Base-by-base conservation (phyloP, 1,284 basidiomycete species). In the Phenoliferia sp. region DNA sequence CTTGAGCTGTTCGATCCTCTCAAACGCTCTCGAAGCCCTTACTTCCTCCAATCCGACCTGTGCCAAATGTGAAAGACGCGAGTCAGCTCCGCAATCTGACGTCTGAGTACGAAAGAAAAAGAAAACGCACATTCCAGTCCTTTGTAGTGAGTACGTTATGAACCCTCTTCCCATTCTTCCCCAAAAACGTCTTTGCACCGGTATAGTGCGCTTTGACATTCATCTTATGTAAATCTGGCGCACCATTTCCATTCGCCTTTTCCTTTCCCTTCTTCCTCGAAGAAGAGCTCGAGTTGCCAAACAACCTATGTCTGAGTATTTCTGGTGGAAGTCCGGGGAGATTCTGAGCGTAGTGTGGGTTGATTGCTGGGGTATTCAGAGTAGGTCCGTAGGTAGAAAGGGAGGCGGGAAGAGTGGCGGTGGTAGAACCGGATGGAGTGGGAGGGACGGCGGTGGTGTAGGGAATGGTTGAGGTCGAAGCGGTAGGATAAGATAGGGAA, bases 1-100 rank as follows among this genome's bases (percentile, higher is more conserved):
- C 79, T 97, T 96, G 71, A 97, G 84, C 59, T 83, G 80, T 69
- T 99, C 94, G 62, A 99, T 88, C 9, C 89, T 84, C 61, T 94
- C 92, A 76, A 96, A 85, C 1, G 91, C 88, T 28, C 91, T 85
- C 7, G 74, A 54, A 4, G 74, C 73, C 12, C 74, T 62, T 61
- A 75, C 62, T 29, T 71, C 72, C 31, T 75, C 71, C 58, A 76
- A 59, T 52, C 72, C 63, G 56, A 67, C 61, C 62, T 74, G 16
- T 60, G 62, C n/a, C n/a, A n/a, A n/a, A n/a, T n/a, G n/a, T n/a
- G 16, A 64, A 28, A 19, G 2, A 55, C 33, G 26, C 7, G 5
- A 28, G 22, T 64, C 44, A 59, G 44, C 62, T 63, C 39, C 6
- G 32, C 10, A 58, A 19, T 33, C 10, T n/a, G n/a, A n/a, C n/a